Conservation (phyloP, 148 eudicot genomes). For the Fallopia convolvulus region DNA sequence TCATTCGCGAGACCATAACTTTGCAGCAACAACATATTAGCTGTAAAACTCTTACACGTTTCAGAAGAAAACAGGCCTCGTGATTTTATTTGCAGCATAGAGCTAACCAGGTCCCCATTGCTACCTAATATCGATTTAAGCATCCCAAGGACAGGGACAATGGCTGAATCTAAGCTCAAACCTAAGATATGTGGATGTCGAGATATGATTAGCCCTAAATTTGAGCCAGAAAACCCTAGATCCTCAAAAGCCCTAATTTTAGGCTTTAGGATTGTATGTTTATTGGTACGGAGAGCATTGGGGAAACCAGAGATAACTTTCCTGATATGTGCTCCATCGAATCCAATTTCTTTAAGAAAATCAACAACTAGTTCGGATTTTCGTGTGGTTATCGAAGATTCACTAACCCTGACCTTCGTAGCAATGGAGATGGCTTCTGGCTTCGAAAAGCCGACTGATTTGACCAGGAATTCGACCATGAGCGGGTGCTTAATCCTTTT, state of each 20-base stretch:
- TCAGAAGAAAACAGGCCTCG: background rate
- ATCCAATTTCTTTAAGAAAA: constrained; percentile 15
- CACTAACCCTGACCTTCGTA: constrained; percentile 15
- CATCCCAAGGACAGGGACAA: constrained; percentile 4
- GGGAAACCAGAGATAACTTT: background rate
- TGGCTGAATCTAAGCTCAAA: background rate
- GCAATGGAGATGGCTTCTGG: constrained; percentile 18
- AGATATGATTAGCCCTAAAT: background rate
- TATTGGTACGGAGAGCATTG: constrained; percentile 3
- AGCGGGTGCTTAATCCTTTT: background rate
- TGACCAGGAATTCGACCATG: constrained; percentile 16
- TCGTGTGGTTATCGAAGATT: background rate
- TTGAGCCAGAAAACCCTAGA: constrained; percentile 13
- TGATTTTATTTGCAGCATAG: background rate
- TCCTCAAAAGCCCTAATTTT: constrained; percentile 18
- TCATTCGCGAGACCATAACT: constrained; percentile 1
- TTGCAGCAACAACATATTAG: background rate
- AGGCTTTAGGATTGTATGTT: constrained; percentile 25
- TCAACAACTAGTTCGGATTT: constrained; percentile 18
- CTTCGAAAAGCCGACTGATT: constrained; percentile 21
- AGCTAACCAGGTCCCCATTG: background rate
- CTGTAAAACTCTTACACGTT: background rate
- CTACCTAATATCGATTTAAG: background rate
- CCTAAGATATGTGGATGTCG: background rate
- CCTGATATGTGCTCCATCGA: constrained; percentile 20